Evolutionary conservation across 768 basidiomycete genomes (phyloP), one percentile per base, ranked within the genome.

Genomic region (Trametes villosa): DNA sequence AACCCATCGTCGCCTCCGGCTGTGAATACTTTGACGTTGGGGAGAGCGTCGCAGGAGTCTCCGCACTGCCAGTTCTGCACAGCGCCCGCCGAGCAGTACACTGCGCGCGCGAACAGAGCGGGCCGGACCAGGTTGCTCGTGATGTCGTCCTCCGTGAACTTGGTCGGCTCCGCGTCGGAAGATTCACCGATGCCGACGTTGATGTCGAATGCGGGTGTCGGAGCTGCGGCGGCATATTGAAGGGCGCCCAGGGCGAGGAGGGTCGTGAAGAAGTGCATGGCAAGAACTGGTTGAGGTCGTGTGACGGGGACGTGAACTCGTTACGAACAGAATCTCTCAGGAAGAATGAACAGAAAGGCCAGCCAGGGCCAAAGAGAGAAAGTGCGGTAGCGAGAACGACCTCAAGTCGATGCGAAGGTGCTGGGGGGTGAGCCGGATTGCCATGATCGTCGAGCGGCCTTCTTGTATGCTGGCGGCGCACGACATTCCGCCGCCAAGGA

Each of bases 41-140:
- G 68, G 3, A 77, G 45, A 24, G 68, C 70, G 24, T 70, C 68
- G 60, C 77, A 78, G 40, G 75, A 65, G 1, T 60, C 62, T 17
- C 77, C 76, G 54, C 76, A 78, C n/a, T 67, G 59, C 71, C 71
- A 74, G 45, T 66, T 69, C 44, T 67, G 65, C n/a, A 79, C 72
- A 4, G 70, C 60, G 1, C 54, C 67, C 15, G 68, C 69, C 20
- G 70, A 67, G 65, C 77, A 80, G 62, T 79, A 80, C 36, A 72
- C 76, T 26, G 75, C 70, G 3, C 75, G 76, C 11, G 64, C 58
- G 64, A 79, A 79, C 29, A 69, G 65, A 9, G 76, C 76, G 9
- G 77, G 74, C 6, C 75, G 72, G n/a, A 61, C 41, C 31, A 71
- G 61, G 13, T 55, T 46, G 55, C 24, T 53, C 36, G 49, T 53